Base-by-base conservation (phyloP, 164 flowering plant species). In the Liquidambar formosana region DNA sequence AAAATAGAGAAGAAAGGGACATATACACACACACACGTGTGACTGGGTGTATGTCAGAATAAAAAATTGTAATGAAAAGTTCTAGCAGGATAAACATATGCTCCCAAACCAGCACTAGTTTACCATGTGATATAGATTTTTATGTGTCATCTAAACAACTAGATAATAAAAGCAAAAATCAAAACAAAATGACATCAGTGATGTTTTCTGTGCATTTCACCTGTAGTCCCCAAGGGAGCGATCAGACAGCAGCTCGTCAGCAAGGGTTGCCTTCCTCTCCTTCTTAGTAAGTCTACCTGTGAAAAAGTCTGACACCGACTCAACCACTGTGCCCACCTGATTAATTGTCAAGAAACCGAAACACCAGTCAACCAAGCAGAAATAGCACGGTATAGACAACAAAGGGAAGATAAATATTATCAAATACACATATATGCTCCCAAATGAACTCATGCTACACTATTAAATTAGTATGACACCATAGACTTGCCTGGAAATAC, bases 251-350 rank as follows among this genome's bases (percentile, higher is more conserved):
- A 91, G 80, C 80, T 94, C 98, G 57, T 91, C 96, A 49, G 97
- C 94, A 76, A 94, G 78, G 44, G 88, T 84, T 48, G 81, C 71
- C 71, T 90, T 92, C 77, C 96, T 90, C 80, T 91, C 96, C 84
- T 86, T 94, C 85, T 86, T 92, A 41, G 91, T 91, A 60, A 94
- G 83, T 75, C 98, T 86, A 63, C 85, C 84, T 1, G 87, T 73
- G 83, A 66, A 88, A 79, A 81, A 94, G 22, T 91, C 98, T 57
- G 87, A 63, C 19, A 89, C 76, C 0, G 97, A 76, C 74, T 91
- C 94, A 57, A 94, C 57, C 38, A 91, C 92, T 0, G 92, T 90
- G 3, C 98, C 98, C 66, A 94, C 90, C 98, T 93, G 77, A 67
- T 60, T 38, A 51, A 68, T 19, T 47, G 15, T 23, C 51, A 60